Evolutionary conservation across 345 rosid species (phyloP).

Genomic region (Hibiscus trionum): DNA sequence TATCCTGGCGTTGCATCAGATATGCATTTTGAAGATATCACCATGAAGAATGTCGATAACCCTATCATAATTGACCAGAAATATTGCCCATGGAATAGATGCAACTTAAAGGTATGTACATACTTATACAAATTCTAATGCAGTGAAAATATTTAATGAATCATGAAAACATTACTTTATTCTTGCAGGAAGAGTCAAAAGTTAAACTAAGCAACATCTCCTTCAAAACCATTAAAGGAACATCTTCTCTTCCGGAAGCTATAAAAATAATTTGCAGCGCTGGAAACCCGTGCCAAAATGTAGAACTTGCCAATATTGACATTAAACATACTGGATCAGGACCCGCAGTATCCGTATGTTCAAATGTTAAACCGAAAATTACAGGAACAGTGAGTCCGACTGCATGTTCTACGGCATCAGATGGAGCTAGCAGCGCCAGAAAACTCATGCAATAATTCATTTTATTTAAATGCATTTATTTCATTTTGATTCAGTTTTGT

Average conservation of each 20-base stretch:
- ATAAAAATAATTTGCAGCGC: slow-evolving; percentile 24
- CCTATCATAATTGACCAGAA: neutral
- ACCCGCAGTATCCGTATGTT: neutral
- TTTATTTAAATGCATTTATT: no score
- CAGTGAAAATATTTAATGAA: no score
- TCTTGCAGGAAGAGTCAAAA: slow-evolving; percentile 12
- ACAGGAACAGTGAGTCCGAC: slow-evolving; percentile 14
- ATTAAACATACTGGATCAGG: slow-evolving; percentile 13
- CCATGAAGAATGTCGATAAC: neutral
- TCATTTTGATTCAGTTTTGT: no score
- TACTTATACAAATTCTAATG: no score
- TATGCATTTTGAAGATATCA: neutral
- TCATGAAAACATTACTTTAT: no score
- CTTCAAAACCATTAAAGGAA: slow-evolving; percentile 11
- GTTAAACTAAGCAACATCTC: slow-evolving; percentile 13
- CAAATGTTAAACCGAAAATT: slow-evolving; percentile 16
- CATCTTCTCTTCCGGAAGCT: neutral
- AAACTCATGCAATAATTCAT: no score
- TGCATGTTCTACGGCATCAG: neutral
- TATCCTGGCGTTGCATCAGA: neutral
- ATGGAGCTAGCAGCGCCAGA: no score
- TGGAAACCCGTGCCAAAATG: slow-evolving; percentile 11
- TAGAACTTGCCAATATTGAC: slow-evolving; percentile 22
- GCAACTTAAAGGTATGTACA: no score
- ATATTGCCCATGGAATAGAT: neutral